Evolutionary conservation across 257 asterid species (phyloP).

Genomic region (Solanum bulbocastanum): DNA sequence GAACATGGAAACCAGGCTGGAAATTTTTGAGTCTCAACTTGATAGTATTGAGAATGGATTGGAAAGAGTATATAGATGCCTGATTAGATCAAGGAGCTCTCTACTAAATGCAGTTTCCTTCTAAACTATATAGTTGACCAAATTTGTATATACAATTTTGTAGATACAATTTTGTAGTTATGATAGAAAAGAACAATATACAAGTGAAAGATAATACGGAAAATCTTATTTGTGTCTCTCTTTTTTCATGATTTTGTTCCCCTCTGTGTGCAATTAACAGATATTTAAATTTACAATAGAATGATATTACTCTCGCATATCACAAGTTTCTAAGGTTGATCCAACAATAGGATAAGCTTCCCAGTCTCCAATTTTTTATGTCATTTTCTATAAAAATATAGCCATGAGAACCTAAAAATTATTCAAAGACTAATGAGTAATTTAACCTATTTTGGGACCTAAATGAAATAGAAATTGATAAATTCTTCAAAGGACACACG

Average conservation of each 20-base stretch:
- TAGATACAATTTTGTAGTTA: slow-evolving; percentile 1
- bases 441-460: not conserved
- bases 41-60: not conserved
- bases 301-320: not conserved
- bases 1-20: slow-evolving; percentile 1
- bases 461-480: not conserved
- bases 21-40: slow-evolving; percentile 5
- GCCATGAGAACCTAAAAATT: not conserved
- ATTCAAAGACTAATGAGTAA: not conserved
- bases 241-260: not conserved
- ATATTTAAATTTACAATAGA: not conserved
- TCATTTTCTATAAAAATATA: not conserved
- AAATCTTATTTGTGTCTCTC: not conserved
- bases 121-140: not conserved
- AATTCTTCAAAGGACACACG: not conserved
- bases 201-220: not conserved
- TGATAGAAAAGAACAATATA: not conserved
- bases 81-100: not conserved
- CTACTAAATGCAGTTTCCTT: not conserved
- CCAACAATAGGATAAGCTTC: not conserved
- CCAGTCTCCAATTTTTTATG: not conserved
- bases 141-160: not conserved
- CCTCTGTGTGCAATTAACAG: not conserved
- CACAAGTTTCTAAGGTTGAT: not conserved
- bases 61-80: not conserved